phyloP scores from a whole-genome alignment of 2,329 filamentous ascomycete genomes.

The Ascochyta koolunga region DNA sequence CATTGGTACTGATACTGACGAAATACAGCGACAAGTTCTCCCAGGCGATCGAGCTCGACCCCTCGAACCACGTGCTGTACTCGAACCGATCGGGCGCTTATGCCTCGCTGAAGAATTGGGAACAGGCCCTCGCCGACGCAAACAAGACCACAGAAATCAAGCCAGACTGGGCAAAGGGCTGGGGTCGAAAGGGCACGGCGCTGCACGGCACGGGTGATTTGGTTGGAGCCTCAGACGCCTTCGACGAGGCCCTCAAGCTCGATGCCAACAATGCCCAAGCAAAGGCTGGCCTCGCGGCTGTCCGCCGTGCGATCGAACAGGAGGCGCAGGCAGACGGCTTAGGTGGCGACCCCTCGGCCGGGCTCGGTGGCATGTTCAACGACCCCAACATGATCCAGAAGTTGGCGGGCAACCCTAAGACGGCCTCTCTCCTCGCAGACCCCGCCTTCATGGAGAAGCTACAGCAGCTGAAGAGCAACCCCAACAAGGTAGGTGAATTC shows the following conservation, averaged over 20 bases:
- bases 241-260: constrained; percentile 90
- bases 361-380: constrained; percentile 91
- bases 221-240: constrained; percentile 83
- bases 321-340: constrained; percentile 69
- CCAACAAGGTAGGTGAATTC: constrained; percentile 75
- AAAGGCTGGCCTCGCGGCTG: constrained; percentile 83
- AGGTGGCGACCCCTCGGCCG: constrained; percentile 70
- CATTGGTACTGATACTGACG: constrained; percentile 18
- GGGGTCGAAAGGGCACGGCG: constrained; percentile 90
- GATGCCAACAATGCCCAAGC: constrained; percentile 91
- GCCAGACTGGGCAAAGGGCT: constrained; percentile 97
- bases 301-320: constrained; percentile 85
- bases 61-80: constrained; percentile 93
- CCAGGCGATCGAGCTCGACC: constrained; percentile 86
- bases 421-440: constrained; percentile 78
- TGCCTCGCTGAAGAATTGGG: constrained; percentile 88
- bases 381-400: constrained; percentile 91
- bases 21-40: constrained; percentile 83
- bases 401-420: constrained; percentile 94
- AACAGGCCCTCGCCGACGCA: constrained; percentile 84
- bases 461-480: constrained; percentile 79
- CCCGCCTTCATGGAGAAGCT: constrained; percentile 89
- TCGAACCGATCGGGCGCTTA: constrained; percentile 91
- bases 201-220: constrained; percentile 88
- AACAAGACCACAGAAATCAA: constrained; percentile 93